A percentile compares a stretch with the other conserved stretches of the same genome.
Evolutionary conservation across 83 land plant genomes (phyloP).

Genomic region (Thuja plicata): DNA sequence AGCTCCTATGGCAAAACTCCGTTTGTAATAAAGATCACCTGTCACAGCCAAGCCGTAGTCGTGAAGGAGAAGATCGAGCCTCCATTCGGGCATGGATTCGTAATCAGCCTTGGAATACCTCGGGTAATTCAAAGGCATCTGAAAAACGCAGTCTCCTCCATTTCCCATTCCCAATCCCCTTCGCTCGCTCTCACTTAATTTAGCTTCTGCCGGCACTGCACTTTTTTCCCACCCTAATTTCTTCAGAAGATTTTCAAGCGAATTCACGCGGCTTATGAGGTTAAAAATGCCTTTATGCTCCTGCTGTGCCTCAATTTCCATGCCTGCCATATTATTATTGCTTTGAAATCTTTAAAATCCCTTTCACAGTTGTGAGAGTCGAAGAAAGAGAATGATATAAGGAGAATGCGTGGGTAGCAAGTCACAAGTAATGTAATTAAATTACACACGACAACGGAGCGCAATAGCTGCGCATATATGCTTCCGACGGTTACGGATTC

Average conservation of each 20-base stretch:
- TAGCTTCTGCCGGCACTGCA: background rate
- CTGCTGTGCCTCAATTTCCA: background rate
- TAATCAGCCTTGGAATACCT: conserved; percentile 43
- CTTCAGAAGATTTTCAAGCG: background rate
- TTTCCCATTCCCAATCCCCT: too few relatives aligned
- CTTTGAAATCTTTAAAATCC: too few relatives aligned
- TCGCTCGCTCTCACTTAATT: background rate
- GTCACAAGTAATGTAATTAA: too few relatives aligned
- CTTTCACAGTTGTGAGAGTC: too few relatives aligned
- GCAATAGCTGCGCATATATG: too few relatives aligned
- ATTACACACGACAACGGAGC: too few relatives aligned
- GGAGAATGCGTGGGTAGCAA: too few relatives aligned
- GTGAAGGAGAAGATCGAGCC: conserved; percentile 42
- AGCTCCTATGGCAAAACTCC: conserved; percentile 51
- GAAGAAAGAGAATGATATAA: too few relatives aligned
- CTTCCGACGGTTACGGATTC: too few relatives aligned
- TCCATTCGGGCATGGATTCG: conserved; percentile 60
- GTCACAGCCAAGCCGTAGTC: conserved; percentile 49
- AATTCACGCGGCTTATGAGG: background rate
- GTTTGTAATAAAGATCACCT: conserved; percentile 41
- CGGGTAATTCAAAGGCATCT: conserved; percentile 74
- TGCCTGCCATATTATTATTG: too few relatives aligned
- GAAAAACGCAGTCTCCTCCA: conserved; percentile 12
- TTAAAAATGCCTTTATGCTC: background rate
- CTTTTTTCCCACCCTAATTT: background rate